Conservation (phyloP, 306 rosid genomes). For the Cercis canadensis region DNA sequence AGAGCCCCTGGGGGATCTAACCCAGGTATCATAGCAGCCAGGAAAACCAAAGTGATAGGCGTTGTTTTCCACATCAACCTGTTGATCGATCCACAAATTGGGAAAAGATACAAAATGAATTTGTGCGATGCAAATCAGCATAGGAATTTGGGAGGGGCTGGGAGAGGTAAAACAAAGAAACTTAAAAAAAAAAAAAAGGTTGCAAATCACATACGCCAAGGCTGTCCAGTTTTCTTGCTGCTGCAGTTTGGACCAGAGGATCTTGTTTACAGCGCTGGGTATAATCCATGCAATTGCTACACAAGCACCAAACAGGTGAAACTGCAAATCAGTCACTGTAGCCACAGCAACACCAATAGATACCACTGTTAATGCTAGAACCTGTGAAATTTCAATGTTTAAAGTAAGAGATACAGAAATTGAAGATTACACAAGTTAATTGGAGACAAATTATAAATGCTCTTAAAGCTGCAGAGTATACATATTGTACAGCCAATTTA, state of each 20-base stretch:
- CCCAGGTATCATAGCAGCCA: conserved; percentile 70
- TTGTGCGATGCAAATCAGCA: neutral
- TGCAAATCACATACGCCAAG: conserved; percentile 60
- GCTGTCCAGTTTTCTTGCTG: conserved; percentile 94
- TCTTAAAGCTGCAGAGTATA: neutral
- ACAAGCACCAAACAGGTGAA: conserved; percentile 78
- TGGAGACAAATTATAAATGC: conserved; percentile 5
- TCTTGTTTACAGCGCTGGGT: conserved; percentile 83
- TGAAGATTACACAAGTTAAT: conserved; percentile 15
- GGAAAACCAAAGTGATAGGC: conserved; percentile 73
- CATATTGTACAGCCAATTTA: neutral
- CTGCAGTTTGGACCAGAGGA: conserved; percentile 88
- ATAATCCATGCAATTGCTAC: conserved; percentile 84
- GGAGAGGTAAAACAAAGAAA: neutral
- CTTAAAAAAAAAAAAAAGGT: conserved; percentile 1
- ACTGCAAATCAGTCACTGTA: conserved; percentile 83
- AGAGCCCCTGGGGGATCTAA: conserved; percentile 83
- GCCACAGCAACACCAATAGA: conserved; percentile 86
- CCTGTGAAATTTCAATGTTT: conserved; percentile 55
- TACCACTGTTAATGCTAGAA: conserved; percentile 67
- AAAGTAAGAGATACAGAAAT: neutral
- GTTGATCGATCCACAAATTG: conserved; percentile 37
- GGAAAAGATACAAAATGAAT: conserved; percentile 8
- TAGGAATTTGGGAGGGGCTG: neutral
- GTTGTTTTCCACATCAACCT: conserved; percentile 97